Evolutionary conservation across 1,284 basidiomycete species (phyloP), one percentile per base, ranked within the genome.

Genomic region (Leccinum pseudoinsigne): DNA sequence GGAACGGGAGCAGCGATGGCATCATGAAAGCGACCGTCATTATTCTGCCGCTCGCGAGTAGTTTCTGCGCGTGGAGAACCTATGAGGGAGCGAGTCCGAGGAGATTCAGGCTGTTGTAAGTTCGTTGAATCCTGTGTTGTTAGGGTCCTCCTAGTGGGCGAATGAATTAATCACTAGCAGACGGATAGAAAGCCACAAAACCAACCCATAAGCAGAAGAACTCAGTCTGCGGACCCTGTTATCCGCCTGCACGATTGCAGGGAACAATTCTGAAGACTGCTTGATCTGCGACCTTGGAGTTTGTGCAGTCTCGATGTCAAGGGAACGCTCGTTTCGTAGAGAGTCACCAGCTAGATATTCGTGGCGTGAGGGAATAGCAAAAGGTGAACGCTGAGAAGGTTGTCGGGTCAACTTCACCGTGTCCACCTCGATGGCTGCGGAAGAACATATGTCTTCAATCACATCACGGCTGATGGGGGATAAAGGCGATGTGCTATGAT

Each of bases 391-490:
- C 16, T 12, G 62, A 36, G 36, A 7, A 6, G 23, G 11, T 31
- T 23, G 31, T 14, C 7, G 18, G 31, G 21, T 34, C 23, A 11
- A 4, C 14, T 34, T 60, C 16, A 42, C 0, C 4, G 40, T 57
- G 45, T 61, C 63, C 5, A 47, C 38, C 28, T 64, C 64, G 8
- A 53, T 31, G 4, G n/a, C 9, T n/a, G 54, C 40, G 16, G 62
- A 58, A 16, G 55, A 55, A 54, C 64, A 64, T 5, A 64, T 67
- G 16, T 69, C 70, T 21, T 73, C 62, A 16, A 68, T 68, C 57
- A 51, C 60, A 8, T 59, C 53, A 50, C 62, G 69, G 31, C 62
- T 63, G 14, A 74, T 62, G 11, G 72, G 72, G 7, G 63, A 63
- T 7, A 71, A 38, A 62, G 65, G 66, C 3, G 65, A 68, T 11